Evolutionary conservation across 208 protist species (phyloP).

Genomic region (Perkinsela sp.): DNA sequence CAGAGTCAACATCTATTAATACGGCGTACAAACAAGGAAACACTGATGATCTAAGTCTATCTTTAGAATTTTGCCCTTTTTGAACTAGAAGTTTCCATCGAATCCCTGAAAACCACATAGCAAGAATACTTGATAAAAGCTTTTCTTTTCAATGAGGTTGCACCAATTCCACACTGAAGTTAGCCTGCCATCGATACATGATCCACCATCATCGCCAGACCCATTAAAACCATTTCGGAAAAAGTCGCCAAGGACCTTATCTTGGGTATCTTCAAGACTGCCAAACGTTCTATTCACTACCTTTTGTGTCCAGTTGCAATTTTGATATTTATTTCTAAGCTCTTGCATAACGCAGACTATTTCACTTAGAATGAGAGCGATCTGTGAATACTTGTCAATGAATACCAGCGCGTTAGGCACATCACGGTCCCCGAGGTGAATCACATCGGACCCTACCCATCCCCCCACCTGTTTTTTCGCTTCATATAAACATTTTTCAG

Average conservation of each 20-base stretch:
- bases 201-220: conserved; percentile 64
- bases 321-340: conserved; percentile 26
- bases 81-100: conserved; percentile 59
- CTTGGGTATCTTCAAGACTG: conserved; percentile 19
- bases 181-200: conserved; percentile 83
- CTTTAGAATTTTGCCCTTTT: too few relatives aligned
- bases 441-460: conserved; percentile 81
- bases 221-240: conserved; percentile 78
- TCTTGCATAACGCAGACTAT: conserved; percentile 46
- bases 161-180: conserved; percentile 93
- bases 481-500: conserved; percentile 35
- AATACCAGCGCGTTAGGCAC: conserved; percentile 90
- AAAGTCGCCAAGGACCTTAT: conserved; percentile 73
- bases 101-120: conserved; percentile 79
- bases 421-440: conserved; percentile 84
- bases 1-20: too few relatives aligned
- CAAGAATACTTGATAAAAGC: conserved; percentile 78
- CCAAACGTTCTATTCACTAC: conserved; percentile 19
- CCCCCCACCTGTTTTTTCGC: conserved; percentile 38
- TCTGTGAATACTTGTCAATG: conserved; percentile 92
- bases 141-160: conserved; percentile 74
- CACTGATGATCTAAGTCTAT: too few relatives aligned
- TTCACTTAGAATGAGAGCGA: conserved; percentile 68
- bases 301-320: conserved; percentile 4
- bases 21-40: too few relatives aligned